Base-by-base conservation (phyloP, 2,329 filamentous ascomycete genomes). In the Aspergillus felis region DNA sequence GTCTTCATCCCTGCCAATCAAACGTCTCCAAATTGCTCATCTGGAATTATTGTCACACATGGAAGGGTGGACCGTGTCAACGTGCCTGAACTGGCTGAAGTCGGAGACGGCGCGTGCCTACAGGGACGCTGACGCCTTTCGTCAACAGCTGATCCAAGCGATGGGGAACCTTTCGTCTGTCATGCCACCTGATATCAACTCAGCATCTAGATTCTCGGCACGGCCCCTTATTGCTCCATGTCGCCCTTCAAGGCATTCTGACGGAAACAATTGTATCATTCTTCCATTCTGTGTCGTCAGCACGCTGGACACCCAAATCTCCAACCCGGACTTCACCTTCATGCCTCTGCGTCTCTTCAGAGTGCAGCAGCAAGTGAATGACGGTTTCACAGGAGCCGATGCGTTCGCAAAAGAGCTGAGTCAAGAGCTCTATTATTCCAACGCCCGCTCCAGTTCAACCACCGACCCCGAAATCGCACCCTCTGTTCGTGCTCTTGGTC, bases 291-390 rank as follows among this genome's bases (percentile, higher is more conserved):
- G 81, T 49, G 74, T 86, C 17, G 81, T 89, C 46, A 81, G 87
- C 20, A 84, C 84, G 1, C 84, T 89, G 28, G 84, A 88, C 61
- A 78, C 79, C 17, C 79, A 78, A 35, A 70, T 83, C 8, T 74
- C 76, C 2, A 80, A 81, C 24, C 74, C 81, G 1, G 79, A 79
- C 28, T 82, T 84, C 65, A 78, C 81, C 55, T 87, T 88, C 61
- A 78, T 82, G 1, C 86, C 87, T 0, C 74, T 89, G 29, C 81
- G 75, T 48, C 85, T 90, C 62, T 89, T 90, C 76, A 85, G 84
- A 62, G 77, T 82, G 7, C 85, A 87, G 57, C 88, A 90, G 70
- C 81, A 87, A 60, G 80, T 84, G 0, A 82, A 86, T 63, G 76
- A 80, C 28, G 79, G 79, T 58, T 78, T 81, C 32, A 74, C 78